phyloP scores from a whole-genome alignment of 2,329 filamentous ascomycete genomes.

The Colletotrichum echinochloae region DNA sequence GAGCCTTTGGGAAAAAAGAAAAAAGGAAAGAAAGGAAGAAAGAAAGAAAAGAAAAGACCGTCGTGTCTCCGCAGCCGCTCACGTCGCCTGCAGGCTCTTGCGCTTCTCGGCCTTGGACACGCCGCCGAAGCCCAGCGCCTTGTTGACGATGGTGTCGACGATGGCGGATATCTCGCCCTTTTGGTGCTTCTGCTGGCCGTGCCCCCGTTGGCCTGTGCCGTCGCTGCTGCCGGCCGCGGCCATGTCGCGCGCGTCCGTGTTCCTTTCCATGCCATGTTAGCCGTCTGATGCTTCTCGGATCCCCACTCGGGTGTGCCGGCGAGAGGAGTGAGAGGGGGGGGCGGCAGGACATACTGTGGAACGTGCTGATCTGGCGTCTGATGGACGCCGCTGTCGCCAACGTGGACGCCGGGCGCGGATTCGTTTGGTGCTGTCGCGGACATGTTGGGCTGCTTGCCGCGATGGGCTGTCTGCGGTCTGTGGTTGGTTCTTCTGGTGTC shows the following conservation, averaged over 20 bases:
- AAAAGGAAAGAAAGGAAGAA: too few relatives aligned
- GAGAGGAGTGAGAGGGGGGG: too few relatives aligned
- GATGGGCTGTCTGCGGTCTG: neutral
- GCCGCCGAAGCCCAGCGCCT: conserved; percentile 3
- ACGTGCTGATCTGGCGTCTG: conserved; percentile 29
- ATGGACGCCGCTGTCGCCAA: conserved; percentile 11
- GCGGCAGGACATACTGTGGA: conserved; percentile 23
- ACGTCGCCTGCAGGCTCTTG: conserved; percentile 19
- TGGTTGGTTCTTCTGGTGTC: neutral
- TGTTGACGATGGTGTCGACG: conserved; percentile 31
- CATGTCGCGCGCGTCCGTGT: conserved; percentile 26
- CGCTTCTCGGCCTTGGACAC: conserved; percentile 9
- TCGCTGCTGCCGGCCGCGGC: conserved; percentile 23
- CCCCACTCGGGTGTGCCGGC: too few relatives aligned
- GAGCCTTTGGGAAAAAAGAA: too few relatives aligned
- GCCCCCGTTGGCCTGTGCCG: neutral
- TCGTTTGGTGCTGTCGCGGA: conserved; percentile 30
- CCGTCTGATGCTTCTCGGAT: neutral
- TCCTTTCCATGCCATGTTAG: conserved; percentile 4
- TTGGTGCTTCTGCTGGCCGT: neutral
- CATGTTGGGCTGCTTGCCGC: conserved; percentile 13
- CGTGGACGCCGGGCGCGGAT: conserved; percentile 28
- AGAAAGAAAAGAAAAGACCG: too few relatives aligned
- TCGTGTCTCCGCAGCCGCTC: too few relatives aligned
- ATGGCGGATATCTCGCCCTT: conserved; percentile 13